Evolutionary conservation across 208 protist genomes (phyloP).

Genomic region (Acanthamoeba quina): DNA sequence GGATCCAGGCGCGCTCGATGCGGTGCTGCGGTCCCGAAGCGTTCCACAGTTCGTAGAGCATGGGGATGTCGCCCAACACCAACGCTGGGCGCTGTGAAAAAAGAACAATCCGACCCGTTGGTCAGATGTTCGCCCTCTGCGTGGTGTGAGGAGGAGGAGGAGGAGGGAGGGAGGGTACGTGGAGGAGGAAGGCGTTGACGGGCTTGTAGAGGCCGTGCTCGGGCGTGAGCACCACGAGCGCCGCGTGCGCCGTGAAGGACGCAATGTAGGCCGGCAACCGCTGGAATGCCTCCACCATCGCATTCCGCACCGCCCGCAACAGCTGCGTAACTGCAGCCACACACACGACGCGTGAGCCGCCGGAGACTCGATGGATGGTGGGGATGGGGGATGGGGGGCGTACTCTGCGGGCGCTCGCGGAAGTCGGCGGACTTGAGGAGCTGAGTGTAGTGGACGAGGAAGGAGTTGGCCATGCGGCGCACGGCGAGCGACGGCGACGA

Average conservation of each 20-base stretch:
- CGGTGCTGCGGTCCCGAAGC: background rate
- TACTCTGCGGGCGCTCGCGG: conserved; percentile 11
- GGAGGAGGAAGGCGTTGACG: conserved; percentile 5
- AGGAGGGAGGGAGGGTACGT: no score
- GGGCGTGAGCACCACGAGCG: background rate
- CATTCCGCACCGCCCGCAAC: background rate
- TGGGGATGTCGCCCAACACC: conserved; percentile 16
- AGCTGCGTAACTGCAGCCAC: background rate
- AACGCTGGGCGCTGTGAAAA: background rate
- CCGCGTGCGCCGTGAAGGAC: background rate
- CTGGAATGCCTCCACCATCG: conserved; percentile 1
- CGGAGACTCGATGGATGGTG: background rate
- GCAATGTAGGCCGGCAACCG: background rate
- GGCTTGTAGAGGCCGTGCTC: conserved; percentile 25
- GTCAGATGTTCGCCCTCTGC: no score
- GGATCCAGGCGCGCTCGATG: background rate
- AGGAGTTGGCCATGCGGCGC: background rate
- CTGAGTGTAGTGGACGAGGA: background rate
- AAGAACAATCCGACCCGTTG: no score
- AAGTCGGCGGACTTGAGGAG: conserved; percentile 22
- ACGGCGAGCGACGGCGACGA: background rate
- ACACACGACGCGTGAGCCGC: background rate
- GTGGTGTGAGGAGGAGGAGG: no score
- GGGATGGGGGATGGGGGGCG: background rate
- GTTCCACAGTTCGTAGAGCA: conserved; percentile 28